Percentiles rank a stretch among this genome's conserved stretches.
Conservation (phyloP, 192 early-diverging fungal species). For the Linnemannia exigua region DNA sequence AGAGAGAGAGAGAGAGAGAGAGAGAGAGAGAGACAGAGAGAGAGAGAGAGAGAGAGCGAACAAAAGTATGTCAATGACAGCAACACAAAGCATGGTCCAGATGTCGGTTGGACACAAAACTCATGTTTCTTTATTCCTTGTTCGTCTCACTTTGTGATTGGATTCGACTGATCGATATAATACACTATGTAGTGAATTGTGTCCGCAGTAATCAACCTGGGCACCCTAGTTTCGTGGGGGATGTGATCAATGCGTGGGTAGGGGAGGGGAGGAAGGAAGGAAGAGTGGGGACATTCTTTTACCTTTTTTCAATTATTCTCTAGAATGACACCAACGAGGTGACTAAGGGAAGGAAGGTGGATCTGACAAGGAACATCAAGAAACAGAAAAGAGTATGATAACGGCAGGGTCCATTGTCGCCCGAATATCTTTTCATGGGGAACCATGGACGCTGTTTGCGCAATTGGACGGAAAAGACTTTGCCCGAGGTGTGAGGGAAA, state of each 20-base stretch:
- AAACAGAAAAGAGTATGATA: neutral
- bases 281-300: no score
- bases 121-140: neutral
- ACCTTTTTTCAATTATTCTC: neutral
- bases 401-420: neutral
- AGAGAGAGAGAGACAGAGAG: no score
- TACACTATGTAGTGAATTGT: no score
- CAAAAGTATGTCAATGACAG: no score
- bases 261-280: neutral
- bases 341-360: neutral
- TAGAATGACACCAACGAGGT: neutral
- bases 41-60: no score
- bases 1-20: no score
- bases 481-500: neutral
- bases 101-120: neutral
- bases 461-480: neutral
- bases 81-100: neutral
- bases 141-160: constrained; percentile 1
- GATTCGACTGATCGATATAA: neutral
- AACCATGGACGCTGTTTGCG: neutral
- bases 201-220: neutral
- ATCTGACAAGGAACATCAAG: neutral
- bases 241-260: no score
- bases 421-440: neutral
- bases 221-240: no score